These are phyloP conservation scores for Neofusicoccum kwambonambiense DNA, from an alignment of 2,329 filamentous ascomycete species.

Conservation along the genomic window DNA sequence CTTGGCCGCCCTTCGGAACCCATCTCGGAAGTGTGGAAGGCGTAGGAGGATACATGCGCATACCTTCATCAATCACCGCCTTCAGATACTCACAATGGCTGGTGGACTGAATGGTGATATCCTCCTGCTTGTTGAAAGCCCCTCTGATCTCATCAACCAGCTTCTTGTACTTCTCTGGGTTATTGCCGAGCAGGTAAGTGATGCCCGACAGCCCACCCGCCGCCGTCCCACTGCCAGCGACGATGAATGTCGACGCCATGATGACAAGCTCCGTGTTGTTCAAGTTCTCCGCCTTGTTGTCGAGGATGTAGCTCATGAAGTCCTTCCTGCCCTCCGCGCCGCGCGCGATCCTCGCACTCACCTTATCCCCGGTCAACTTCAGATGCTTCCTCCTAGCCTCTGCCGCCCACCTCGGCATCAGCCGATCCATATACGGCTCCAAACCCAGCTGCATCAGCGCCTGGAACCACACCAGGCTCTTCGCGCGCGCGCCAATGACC, in stretches of 20 bases:
- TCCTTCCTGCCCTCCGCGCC: neutral
- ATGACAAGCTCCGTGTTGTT: neutral
- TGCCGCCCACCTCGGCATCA: neutral
- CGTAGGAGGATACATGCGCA: conserved; percentile 44
- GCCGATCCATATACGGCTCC: neutral
- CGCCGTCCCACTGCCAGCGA: conserved; percentile 43
- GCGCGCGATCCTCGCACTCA: neutral
- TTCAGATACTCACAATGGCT: neutral
- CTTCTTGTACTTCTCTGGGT: neutral
- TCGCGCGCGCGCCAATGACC: neutral
- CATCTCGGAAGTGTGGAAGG: conserved; percentile 32
- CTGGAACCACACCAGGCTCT: neutral
- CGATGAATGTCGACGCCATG: conserved; percentile 20
- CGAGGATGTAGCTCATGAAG: neutral
- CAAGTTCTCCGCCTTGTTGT: neutral
- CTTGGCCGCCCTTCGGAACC: conserved; percentile 36
- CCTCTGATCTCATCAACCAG: neutral
- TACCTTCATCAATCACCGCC: conserved; percentile 39
- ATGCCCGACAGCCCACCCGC: conserved; percentile 38
- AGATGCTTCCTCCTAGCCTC: neutral
- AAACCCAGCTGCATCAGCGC: neutral
- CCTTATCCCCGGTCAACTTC: neutral
- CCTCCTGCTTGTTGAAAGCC: neutral
- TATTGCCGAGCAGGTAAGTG: conserved; percentile 35
- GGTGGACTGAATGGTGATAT: neutral